Conservation (phyloP, 768 basidiomycete genomes). For the Megacollybia marginata region DNA sequence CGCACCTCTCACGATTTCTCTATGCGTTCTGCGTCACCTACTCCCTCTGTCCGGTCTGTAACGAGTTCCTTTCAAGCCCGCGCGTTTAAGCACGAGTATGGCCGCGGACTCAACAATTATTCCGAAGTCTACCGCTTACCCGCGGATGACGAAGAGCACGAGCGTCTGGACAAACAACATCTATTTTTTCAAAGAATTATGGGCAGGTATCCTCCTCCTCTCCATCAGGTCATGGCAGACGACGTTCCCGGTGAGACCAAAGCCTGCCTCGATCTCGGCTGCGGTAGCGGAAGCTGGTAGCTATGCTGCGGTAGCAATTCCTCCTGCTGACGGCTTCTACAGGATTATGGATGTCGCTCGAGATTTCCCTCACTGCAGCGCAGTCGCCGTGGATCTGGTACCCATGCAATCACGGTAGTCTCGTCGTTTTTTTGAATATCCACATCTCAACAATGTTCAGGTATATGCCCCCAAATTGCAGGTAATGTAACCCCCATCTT, state of each 20-base stretch:
- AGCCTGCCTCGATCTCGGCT: slow-evolving; percentile 66
- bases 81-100: slow-evolving; percentile 59
- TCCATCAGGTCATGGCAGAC: slow-evolving; percentile 53
- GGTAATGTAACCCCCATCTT: slow-evolving; percentile 28
- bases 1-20: slow-evolving; percentile 52
- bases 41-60: slow-evolving; percentile 62
- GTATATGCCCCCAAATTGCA: slow-evolving; percentile 62
- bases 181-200: slow-evolving; percentile 53
- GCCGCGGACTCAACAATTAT: slow-evolving; percentile 66
- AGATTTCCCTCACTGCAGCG: slow-evolving; percentile 62
- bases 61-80: slow-evolving; percentile 54
- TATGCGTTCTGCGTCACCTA: slow-evolving; percentile 59
- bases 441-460: slow-evolving; percentile 25
- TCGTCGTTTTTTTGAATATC: slow-evolving; percentile 5
- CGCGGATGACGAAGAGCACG: slow-evolving; percentile 71
- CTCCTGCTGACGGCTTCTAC: slow-evolving; percentile 4
- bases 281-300: slow-evolving; percentile 74
- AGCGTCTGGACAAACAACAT: slow-evolving; percentile 71
- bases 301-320: slow-evolving; percentile 8
- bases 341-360: slow-evolving; percentile 74
- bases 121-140: slow-evolving; percentile 75
- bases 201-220: slow-evolving; percentile 58
- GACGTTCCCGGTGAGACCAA: slow-evolving; percentile 52
- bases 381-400: slow-evolving; percentile 73
- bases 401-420: slow-evolving; percentile 66